A percentile compares a stretch with the other conserved stretches of the same genome.
Evolutionary conservation across 2,329 filamentous ascomycete species (phyloP).

Genomic region (Cladosporium sp.): DNA sequence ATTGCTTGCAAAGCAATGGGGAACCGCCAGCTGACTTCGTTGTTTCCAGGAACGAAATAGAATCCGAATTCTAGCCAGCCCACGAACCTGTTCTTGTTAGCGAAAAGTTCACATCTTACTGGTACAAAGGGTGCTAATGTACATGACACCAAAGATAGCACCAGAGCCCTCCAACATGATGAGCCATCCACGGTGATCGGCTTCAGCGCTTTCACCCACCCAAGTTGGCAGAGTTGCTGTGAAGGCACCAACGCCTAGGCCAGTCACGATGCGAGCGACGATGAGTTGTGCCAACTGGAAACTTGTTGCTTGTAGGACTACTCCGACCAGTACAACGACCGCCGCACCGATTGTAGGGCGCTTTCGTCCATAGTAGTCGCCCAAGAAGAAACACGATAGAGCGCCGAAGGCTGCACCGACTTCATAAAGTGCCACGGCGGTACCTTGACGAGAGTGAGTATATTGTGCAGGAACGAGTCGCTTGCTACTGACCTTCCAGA

Average conservation of each 20-base stretch:
- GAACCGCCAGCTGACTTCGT: slow-evolving; percentile 37
- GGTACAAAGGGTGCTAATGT: background rate
- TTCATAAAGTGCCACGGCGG: slow-evolving; percentile 40
- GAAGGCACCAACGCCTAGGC: slow-evolving; percentile 48
- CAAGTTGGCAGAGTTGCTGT: slow-evolving; percentile 43
- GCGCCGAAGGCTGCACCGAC: slow-evolving; percentile 31
- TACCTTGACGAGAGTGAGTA: slow-evolving; percentile 29
- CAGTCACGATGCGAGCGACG: slow-evolving; percentile 54
- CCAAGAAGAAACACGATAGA: slow-evolving; percentile 46
- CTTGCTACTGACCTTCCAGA: background rate
- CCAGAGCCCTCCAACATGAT: slow-evolving; percentile 29
- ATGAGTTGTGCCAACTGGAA: slow-evolving; percentile 52
- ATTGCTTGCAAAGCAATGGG: slow-evolving; percentile 48
- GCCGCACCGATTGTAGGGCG: slow-evolving; percentile 45
- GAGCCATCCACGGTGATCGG: slow-evolving; percentile 25
- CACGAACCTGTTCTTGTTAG: slow-evolving; percentile 37
- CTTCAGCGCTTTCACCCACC: slow-evolving; percentile 48
- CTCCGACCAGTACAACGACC: slow-evolving; percentile 44
- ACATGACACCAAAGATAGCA: slow-evolving; percentile 31
- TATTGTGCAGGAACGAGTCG: background rate
- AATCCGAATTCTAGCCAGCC: slow-evolving; percentile 32
- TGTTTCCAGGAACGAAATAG: slow-evolving; percentile 27
- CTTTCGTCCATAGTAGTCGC: slow-evolving; percentile 46
- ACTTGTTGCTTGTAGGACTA: slow-evolving; percentile 42
- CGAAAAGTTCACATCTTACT: background rate